phyloP scores from a whole-genome alignment of 2,329 filamentous ascomycete species.

The Geoglossum cookeanum region DNA sequence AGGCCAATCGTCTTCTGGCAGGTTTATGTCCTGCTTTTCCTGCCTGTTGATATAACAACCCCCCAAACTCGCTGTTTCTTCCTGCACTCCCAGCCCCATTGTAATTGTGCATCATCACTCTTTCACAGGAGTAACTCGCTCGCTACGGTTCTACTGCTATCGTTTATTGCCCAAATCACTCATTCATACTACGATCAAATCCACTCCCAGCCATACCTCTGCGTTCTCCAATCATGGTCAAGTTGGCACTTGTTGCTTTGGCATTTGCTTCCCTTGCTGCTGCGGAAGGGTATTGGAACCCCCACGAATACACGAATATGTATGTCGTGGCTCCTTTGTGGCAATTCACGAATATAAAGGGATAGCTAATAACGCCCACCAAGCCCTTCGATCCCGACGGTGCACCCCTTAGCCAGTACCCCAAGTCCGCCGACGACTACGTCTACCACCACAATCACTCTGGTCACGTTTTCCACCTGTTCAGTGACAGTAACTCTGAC shows the following conservation, averaged over 20 bases:
- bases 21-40: neutral
- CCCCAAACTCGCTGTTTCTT: neutral
- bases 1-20: neutral
- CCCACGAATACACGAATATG: neutral
- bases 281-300: neutral
- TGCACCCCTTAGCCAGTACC: constrained; percentile 17
- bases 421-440: constrained; percentile 10
- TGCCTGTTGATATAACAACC: neutral
- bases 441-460: neutral
- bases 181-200: neutral
- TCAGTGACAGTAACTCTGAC: constrained; percentile 14
- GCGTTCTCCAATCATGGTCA: constrained; percentile 12
- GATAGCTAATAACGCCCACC: neutral
- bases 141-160: constrained; percentile 25
- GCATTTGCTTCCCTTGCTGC: constrained; percentile 11
- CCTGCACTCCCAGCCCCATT: neutral
- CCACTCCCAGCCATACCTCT: neutral
- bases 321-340: neutral
- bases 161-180: constrained; percentile 12
- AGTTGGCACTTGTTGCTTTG: constrained; percentile 11
- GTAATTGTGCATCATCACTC: neutral
- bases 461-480: constrained; percentile 9
- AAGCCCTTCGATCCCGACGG: constrained; percentile 7
- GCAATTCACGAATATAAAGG: neutral
- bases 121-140: constrained; percentile 22